These are phyloP conservation scores for Helianthus tuberosus DNA, from an alignment of 129 eudicot species.

Conservation along the genomic window DNA sequence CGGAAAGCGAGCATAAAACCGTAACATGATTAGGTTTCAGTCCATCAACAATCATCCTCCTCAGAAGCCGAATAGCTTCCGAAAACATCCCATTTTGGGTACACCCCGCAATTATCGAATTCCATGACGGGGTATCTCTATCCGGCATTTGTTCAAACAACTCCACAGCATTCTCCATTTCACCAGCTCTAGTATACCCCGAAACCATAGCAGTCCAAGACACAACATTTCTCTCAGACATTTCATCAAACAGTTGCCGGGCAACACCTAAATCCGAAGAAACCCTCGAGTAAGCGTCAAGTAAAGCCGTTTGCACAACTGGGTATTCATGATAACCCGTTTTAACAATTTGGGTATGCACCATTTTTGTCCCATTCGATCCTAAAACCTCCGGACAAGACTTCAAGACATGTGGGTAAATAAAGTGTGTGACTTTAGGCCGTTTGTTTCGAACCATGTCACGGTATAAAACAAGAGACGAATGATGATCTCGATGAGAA, in stretches of 20 bases:
- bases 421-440: slow-evolving; percentile 60
- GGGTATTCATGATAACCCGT: slow-evolving; percentile 71
- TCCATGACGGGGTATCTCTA: slow-evolving; percentile 71
- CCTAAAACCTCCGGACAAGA: slow-evolving; percentile 60
- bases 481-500: slow-evolving; percentile 43
- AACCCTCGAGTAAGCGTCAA: slow-evolving; percentile 63
- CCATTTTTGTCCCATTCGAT: slow-evolving; percentile 49
- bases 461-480: slow-evolving; percentile 48
- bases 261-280: slow-evolving; percentile 52
- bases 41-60: slow-evolving; percentile 50
- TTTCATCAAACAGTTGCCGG: slow-evolving; percentile 77
- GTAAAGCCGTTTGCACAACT: slow-evolving; percentile 74
- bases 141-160: slow-evolving; percentile 78
- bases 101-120: slow-evolving; percentile 70
- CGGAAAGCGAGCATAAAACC: slow-evolving; percentile 55
- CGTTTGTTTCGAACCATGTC: slow-evolving; percentile 51
- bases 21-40: slow-evolving; percentile 70
- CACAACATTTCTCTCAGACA: slow-evolving; percentile 76
- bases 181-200: slow-evolving; percentile 76
- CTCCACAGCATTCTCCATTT: slow-evolving; percentile 61
- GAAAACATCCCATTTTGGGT: slow-evolving; percentile 68
- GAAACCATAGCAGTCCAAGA: slow-evolving; percentile 89
- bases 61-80: slow-evolving; percentile 58
- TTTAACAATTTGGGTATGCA: slow-evolving; percentile 73
- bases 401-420: slow-evolving; percentile 63